Evolutionary conservation across 2,329 filamentous ascomycete genomes (phyloP), one percentile per base, ranked within the genome.

Genomic region (Decorospora gaudefroyi): DNA sequence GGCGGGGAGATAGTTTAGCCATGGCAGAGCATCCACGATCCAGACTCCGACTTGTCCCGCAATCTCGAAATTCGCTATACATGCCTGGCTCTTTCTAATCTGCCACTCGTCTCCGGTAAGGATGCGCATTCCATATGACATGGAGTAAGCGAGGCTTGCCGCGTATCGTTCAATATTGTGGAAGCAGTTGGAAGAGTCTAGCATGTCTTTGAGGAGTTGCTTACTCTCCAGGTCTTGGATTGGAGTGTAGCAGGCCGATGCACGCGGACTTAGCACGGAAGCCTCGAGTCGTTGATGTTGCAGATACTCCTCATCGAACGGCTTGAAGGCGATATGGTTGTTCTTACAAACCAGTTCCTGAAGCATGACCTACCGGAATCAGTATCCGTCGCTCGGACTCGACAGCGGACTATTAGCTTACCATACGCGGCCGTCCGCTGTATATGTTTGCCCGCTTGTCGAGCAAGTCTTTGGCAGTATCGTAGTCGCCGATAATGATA

Each of bases 371-470:
- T 51, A 25, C 3, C 15, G 15, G n/a, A 33, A 35, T 13, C 45
- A 31, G 18, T 28, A 13, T 36, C 33, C 11, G 5, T 13, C n/a
- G n/a, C n/a, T n/a, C n/a, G n/a, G n/a, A n/a, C n/a, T n/a, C n/a
- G n/a, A 13, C 13, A 18, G 37, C 7, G 13, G 9, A 26, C 28
- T 16, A 1, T n/a, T 26, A 26, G 17, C 44, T 41, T 2, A 79
- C 67, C 72, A 78, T 74, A 18, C 73, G 71, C 5, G 48, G 49
- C n/a, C 48, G 31, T 15, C 74, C 75, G 4, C 74, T 72, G 55
- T 79, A 80, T 40, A 76, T 73, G 9, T 72, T 72, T 0, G 74
- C 74, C 30, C 74, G 72, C 56, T 78, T 78, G 41, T 78, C 76
- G n/a, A 82, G 73, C 8, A 81, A 60, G 10, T 80, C 77, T 15